Conservation (phyloP, 345 rosid genomes). For the Rhodamnia rubescens region DNA sequence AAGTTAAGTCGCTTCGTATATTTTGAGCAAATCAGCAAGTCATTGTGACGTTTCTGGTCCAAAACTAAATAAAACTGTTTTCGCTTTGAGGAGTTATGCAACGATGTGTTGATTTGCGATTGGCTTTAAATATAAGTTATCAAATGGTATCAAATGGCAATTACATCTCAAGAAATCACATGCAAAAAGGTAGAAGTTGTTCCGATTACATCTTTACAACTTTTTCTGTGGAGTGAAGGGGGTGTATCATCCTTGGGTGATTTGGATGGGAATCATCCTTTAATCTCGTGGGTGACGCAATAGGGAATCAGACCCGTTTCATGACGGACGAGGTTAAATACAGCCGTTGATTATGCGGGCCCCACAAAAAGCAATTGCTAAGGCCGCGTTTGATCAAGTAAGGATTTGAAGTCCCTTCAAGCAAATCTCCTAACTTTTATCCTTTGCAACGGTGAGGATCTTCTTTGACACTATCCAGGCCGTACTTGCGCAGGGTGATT, state of each 20-base stretch:
- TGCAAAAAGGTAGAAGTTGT: neutral
- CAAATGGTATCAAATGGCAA: neutral
- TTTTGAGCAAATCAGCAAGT: neutral
- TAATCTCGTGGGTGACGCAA: neutral
- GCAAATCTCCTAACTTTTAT: neutral
- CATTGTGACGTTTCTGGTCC: neutral
- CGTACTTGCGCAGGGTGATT: neutral
- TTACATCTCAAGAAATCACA: neutral
- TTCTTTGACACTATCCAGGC: neutral
- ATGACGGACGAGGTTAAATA: neutral
- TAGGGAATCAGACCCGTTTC: neutral
- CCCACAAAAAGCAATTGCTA: too few relatives aligned
- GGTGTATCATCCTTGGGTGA: neutral
- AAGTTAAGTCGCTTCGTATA: neutral
- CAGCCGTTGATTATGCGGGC: neutral
- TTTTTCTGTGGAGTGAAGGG: neutral
- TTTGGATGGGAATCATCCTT: neutral
- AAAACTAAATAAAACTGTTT: neutral
- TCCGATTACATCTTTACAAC: neutral
- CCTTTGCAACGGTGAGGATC: neutral
- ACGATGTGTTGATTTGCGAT: neutral
- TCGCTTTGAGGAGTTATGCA: neutral
- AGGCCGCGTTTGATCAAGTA: neutral
- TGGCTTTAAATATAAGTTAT: neutral
- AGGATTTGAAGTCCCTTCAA: neutral